Base-by-base conservation (phyloP, 2,329 filamentous ascomycete species). In the Seiridium unicorne region DNA sequence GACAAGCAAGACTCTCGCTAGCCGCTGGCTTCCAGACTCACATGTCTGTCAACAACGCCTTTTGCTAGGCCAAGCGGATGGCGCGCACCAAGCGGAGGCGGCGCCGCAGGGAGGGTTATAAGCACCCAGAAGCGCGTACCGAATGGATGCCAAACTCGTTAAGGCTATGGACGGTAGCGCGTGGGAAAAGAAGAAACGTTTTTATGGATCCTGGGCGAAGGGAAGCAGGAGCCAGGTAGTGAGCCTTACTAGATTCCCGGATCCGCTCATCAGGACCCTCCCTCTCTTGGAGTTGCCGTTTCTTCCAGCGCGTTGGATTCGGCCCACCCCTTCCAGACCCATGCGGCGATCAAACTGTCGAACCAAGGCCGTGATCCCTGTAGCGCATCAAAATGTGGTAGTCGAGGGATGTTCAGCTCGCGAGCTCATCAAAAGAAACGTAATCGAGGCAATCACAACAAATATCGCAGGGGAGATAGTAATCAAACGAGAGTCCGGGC, bases 251-350 rank as follows among this genome's bases (percentile, higher is more conserved):
- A 26, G 18, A 26, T 26, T 26, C 18, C 18, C 18, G 18, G 18
- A 26, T 26, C 18, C 18, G 18, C 18, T 26, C 18, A 49, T 8
- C 11, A 13, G 26, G 26, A 26, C 47, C 47, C 47, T 53, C 51
- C 34, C 38, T 55, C 51, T 55, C 51, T 55, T 55, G n/a, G 18
- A 44, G 13, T 55, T 55, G 51, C 51, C 51, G 51, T 55, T 38
- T 55, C 44, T 44, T 55, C 51, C 51, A 55, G 51, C 51, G 51
- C 51, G 26, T 55, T 38, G 51, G 51, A 53, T 36, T 53, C 49
- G 34, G 49, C 32, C 49, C 35, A 53, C 49, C 49, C 34, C 32
- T 5, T 10, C 47, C 31, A 49, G 47, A 46, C 44, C 31, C 47
- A 31, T n/a, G 11, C 51, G 38, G 36, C 51, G 51, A 55, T 55